These are phyloP conservation scores for Ascoidea asiatica DNA, from an alignment of 805 yeast genomes.

Conservation along the genomic window DNA sequence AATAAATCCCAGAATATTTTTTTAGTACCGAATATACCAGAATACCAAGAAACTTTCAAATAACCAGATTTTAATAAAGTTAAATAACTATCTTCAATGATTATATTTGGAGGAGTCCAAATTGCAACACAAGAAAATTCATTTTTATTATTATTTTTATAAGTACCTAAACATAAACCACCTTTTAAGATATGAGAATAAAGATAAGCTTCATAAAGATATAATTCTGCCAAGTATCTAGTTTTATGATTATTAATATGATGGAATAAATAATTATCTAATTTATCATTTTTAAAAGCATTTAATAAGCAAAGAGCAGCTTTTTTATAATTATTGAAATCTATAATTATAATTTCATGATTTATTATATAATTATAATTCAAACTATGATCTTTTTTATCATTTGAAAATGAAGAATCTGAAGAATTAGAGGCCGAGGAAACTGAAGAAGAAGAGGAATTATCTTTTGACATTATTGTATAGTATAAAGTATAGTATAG, in stretches of 20 bases:
- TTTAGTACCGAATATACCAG: constrained; percentile 32
- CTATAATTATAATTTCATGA: no score
- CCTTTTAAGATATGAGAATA: constrained; percentile 38
- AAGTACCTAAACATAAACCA: constrained; percentile 35
- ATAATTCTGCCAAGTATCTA: constrained; percentile 18
- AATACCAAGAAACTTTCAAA: constrained; percentile 33
- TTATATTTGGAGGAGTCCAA: constrained; percentile 35
- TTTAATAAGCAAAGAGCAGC: not conserved
- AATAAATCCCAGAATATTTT: constrained; percentile 37
- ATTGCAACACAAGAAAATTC: constrained; percentile 39
- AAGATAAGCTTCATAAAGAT: constrained; percentile 36
- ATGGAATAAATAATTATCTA: not conserved
- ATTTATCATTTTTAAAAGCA: not conserved
- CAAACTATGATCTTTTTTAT: no score
- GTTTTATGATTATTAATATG: not conserved
- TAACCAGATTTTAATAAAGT: constrained; percentile 40
- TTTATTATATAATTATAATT: no score
- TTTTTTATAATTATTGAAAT: not conserved
- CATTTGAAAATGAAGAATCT: no score
- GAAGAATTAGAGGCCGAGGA: no score
- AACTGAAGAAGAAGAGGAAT: no score
- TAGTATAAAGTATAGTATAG: no score
- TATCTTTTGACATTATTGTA: no score
- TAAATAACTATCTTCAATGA: constrained; percentile 30
- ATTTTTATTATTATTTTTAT: constrained; percentile 16